These are phyloP conservation scores for Tylopilus vinaceipallidus DNA, from an alignment of 768 basidiomycete genomes.

Conservation along the genomic window DNA sequence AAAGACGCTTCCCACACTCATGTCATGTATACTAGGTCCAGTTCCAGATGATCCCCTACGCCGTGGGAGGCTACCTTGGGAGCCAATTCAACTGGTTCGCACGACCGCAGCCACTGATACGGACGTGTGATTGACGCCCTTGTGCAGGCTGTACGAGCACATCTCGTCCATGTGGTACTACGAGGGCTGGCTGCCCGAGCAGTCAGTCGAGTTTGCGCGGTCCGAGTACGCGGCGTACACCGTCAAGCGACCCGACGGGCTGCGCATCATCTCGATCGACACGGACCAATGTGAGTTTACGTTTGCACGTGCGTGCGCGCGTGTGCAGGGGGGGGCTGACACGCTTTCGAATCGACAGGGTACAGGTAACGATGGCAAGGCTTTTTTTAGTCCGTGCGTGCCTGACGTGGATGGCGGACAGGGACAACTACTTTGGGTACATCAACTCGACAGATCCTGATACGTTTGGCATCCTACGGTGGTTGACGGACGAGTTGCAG, in stretches of 20 bases:
- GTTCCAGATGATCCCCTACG: constrained; percentile 38
- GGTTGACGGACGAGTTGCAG: constrained; percentile 48
- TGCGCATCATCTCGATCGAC: constrained; percentile 49
- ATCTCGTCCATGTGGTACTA: constrained; percentile 44
- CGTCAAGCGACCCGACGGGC: constrained; percentile 41
- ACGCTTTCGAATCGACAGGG: not conserved
- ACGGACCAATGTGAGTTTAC: constrained; percentile 42
- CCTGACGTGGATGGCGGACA: constrained; percentile 1
- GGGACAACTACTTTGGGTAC: constrained; percentile 46
- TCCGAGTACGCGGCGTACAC: constrained; percentile 48
- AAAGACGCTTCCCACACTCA: too few relatives aligned
- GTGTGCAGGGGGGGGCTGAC: too few relatives aligned
- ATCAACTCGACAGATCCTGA: constrained; percentile 42
- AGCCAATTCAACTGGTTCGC: constrained; percentile 43
- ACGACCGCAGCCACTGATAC: not conserved
- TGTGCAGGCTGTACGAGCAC: constrained; percentile 48
- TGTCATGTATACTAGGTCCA: too few relatives aligned
- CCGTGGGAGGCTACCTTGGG: constrained; percentile 31
- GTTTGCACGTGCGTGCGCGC: constrained; percentile 4
- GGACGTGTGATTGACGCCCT: not conserved
- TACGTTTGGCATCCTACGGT: too few relatives aligned
- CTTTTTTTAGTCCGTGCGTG: not conserved
- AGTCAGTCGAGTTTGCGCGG: constrained; percentile 36
- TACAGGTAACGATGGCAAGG: not conserved
- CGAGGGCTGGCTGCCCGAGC: constrained; percentile 43